Evolutionary conservation across 345 rosid genomes (phyloP).

Genomic region (Populus tremula): DNA sequence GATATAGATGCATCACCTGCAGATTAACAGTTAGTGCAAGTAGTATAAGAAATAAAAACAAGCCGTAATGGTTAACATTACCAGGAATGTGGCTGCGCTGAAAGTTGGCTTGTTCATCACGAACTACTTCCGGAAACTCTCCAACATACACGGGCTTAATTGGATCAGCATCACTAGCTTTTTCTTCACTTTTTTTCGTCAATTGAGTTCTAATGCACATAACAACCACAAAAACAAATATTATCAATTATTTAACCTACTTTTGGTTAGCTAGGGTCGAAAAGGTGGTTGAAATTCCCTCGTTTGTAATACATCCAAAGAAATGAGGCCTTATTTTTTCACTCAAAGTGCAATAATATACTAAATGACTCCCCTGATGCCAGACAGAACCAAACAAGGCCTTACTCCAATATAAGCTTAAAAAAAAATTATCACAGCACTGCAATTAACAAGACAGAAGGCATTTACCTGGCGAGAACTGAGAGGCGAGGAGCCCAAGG

Average conservation of each 20-base stretch:
- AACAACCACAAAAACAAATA: slow-evolving; percentile 7
- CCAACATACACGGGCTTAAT: slow-evolving; percentile 83
- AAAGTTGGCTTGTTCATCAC: slow-evolving; percentile 60
- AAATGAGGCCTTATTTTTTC: no score
- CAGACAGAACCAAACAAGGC: no score
- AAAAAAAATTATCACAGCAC: no score
- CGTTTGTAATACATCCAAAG: no score
- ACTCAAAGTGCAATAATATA: no score
- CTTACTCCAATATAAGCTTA: no score
- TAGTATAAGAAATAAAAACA: no score
- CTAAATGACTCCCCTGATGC: no score
- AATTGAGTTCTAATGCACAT: slow-evolving; percentile 46
- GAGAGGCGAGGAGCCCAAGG: slow-evolving; percentile 93
- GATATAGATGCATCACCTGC: slow-evolving; percentile 52
- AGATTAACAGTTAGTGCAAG: slow-evolving; percentile 4
- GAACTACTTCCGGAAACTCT: slow-evolving; percentile 74
- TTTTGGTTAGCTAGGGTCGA: no score
- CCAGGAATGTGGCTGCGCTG: slow-evolving; percentile 52
- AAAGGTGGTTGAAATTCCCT: no score
- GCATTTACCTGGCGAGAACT: slow-evolving; percentile 72
- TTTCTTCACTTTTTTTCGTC: slow-evolving; percentile 40
- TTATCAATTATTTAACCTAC: not conserved
- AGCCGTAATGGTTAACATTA: slow-evolving; percentile 1
- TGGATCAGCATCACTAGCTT: slow-evolving; percentile 48
- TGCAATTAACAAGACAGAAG: no score